A percentile compares a stretch with the other conserved stretches of the same genome.
phyloP scores from a whole-genome alignment of 306 rosid genomes.

The Echinosophora koreensis region DNA sequence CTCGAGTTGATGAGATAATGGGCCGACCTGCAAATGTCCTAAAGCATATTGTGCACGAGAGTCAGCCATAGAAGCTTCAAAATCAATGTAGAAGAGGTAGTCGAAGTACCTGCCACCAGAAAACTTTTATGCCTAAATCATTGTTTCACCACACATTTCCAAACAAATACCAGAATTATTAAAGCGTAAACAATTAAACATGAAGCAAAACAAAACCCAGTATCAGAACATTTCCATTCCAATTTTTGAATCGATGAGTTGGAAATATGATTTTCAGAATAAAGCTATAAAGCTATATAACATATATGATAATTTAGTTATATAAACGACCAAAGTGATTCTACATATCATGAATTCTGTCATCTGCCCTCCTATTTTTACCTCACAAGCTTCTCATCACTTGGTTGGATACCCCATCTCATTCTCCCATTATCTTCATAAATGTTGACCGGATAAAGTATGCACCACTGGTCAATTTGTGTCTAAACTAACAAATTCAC shows the following conservation, averaged over 20 bases:
- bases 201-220: conserved; percentile 7
- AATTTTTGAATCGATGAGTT: conserved; percentile 16
- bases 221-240: neutral
- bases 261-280: conserved; percentile 24
- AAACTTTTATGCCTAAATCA: conserved; percentile 28
- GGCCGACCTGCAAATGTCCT: conserved; percentile 79
- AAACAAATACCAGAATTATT: conserved; percentile 33
- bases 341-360: conserved; percentile 15
- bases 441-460: conserved; percentile 25
- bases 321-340: conserved; percentile 27
- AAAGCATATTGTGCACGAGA: conserved; percentile 83
- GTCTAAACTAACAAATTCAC: neutral
- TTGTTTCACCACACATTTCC: conserved; percentile 18
- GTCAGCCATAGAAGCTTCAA: conserved; percentile 94
- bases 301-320: conserved; percentile 9
- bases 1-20: conserved; percentile 27
- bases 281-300: neutral
- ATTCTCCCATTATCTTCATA: conserved; percentile 30
- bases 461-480: conserved; percentile 37
- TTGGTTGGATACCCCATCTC: conserved; percentile 23
- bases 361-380: conserved; percentile 31
- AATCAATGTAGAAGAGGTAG: conserved; percentile 85
- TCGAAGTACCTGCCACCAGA: conserved; percentile 77
- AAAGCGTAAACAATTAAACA: neutral
- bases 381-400: neutral